Percentiles rank a stretch among this genome's conserved stretches.
phyloP scores from a whole-genome alignment of 345 rosid species.

The Salix dunnii region DNA sequence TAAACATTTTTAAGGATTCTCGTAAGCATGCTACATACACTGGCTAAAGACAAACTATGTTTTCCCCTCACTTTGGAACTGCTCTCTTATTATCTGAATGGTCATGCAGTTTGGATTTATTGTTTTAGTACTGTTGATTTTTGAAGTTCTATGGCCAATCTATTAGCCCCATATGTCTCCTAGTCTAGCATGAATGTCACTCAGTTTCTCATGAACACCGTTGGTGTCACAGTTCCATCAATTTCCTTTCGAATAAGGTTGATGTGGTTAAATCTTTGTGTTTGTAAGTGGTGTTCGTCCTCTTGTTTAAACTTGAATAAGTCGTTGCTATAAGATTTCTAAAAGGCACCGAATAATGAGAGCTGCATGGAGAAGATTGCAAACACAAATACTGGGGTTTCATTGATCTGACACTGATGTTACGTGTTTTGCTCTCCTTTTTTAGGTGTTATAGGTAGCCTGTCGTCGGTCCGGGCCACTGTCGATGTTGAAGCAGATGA shows the following conservation, averaged over 20 bases:
- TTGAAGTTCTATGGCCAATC: too few relatives aligned
- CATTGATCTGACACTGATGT: too few relatives aligned
- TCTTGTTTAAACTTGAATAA: too few relatives aligned
- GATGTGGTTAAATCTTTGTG: background rate
- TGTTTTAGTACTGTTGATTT: too few relatives aligned
- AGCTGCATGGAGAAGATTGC: too few relatives aligned
- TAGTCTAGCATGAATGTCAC: background rate
- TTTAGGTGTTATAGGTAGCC: background rate
- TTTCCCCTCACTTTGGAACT: conserved; percentile 6
- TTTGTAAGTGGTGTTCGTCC: background rate
- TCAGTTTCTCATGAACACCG: background rate
- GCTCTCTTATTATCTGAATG: background rate
- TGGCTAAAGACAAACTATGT: conserved; percentile 21
- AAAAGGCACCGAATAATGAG: too few relatives aligned
- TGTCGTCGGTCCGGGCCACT: background rate
- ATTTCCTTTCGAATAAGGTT: background rate
- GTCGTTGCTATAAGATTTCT: too few relatives aligned
- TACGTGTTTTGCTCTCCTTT: background rate
- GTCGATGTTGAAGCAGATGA: background rate
- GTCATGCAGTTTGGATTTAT: background rate
- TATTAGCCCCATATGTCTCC: background rate
- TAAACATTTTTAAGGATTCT: conserved; percentile 25
- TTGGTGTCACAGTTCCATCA: background rate
- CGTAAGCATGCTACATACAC: conserved; percentile 4
- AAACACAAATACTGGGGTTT: background rate